These are phyloP conservation scores for Lasiosphaeria miniovina DNA, from an alignment of 495 filamentous ascomycete genomes.

Conservation along the genomic window DNA sequence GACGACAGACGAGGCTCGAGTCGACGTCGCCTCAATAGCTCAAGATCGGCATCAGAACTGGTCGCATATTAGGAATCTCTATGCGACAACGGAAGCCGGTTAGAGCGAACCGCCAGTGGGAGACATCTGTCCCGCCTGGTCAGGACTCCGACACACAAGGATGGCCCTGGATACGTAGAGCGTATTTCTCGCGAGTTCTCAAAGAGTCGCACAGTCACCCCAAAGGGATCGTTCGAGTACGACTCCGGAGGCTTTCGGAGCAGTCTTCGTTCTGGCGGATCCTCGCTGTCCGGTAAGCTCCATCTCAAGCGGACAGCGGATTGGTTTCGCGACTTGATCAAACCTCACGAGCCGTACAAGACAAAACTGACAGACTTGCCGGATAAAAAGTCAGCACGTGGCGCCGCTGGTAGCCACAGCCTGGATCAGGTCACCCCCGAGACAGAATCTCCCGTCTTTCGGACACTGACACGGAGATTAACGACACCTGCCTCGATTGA, in stretches of 20 bases:
- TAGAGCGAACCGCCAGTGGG: not conserved
- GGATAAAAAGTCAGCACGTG: slow-evolving; percentile 1
- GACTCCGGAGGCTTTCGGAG: not conserved
- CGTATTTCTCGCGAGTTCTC: slow-evolving; percentile 1
- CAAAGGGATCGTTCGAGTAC: not conserved
- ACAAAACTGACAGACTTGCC: slow-evolving; percentile 21
- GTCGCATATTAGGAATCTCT: slow-evolving; percentile 25
- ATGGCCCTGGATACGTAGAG: not conserved
- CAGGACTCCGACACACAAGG: not conserved
- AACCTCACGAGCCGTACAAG: slow-evolving; percentile 18
- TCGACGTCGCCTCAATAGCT: slow-evolving; percentile 5
- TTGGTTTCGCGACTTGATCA: slow-evolving; percentile 26
- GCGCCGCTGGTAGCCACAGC: not conserved
- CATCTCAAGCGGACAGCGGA: slow-evolving; percentile 16
- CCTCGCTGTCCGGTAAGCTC: slow-evolving; percentile 10
- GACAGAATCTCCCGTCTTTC: slow-evolving; percentile 1
- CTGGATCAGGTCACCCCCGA: not conserved
- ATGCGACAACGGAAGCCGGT: not conserved
- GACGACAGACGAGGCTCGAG: slow-evolving; percentile 1
- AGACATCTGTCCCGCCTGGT: not conserved
- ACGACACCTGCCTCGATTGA: slow-evolving; percentile 18
- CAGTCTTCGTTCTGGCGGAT: not conserved
- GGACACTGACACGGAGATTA: slow-evolving; percentile 8
- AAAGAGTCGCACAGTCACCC: not conserved
- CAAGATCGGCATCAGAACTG: slow-evolving; percentile 20